Conservation (phyloP, 257 asterid species). For the Petunia axillaris region DNA sequence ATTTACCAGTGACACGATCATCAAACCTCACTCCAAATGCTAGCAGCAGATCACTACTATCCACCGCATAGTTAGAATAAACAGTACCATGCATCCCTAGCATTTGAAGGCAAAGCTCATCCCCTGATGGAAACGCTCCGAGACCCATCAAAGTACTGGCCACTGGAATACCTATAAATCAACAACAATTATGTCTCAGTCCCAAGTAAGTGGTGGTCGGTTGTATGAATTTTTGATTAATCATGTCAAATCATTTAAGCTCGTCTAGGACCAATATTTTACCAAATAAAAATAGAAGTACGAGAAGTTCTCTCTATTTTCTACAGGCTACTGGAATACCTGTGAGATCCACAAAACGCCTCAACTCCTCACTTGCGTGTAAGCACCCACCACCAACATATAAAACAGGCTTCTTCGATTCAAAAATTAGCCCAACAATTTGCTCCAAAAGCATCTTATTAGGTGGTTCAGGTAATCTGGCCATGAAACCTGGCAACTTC, state of each 20-base stretch:
- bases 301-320: not conserved
- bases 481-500: conserved; percentile 58
- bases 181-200: not conserved
- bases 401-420: conserved; percentile 69
- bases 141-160: conserved; percentile 84
- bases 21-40: conserved; percentile 90
- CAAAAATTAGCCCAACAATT: conserved; percentile 59
- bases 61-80: conserved; percentile 73
- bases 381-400: conserved; percentile 92
- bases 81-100: conserved; percentile 95
- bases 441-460: conserved; percentile 50
- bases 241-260: not conserved
- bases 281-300: too few species aligned
- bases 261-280: not conserved
- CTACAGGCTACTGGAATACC: conserved; percentile 65
- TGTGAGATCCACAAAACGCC: conserved; percentile 62
- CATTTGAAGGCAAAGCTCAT: conserved; percentile 70
- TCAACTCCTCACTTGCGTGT: conserved; percentile 70
- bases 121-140: conserved; percentile 68
- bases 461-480: conserved; percentile 67
- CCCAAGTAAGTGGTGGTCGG: not conserved
- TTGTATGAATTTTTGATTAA: not conserved
- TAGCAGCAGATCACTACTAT: conserved; percentile 75
- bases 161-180: conserved; percentile 51
- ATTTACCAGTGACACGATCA: conserved; percentile 82